Evolutionary conservation across 805 yeast species (phyloP), one percentile per base, ranked within the genome.

Genomic region (Saccharomycopsis selenospora): DNA sequence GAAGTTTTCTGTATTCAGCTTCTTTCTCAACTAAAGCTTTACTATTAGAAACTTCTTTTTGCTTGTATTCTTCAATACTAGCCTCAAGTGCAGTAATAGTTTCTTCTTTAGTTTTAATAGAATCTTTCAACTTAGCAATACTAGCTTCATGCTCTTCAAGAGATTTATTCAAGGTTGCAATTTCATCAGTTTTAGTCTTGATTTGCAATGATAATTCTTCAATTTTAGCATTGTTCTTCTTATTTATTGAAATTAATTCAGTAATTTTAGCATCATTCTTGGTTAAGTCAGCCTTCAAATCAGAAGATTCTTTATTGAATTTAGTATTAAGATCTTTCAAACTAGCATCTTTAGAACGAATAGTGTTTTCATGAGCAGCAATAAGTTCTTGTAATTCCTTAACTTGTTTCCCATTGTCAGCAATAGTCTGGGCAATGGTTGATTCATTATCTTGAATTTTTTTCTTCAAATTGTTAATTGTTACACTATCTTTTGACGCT

Each of bases 181-280:
- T 28, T 28, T 42, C 45, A 8, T 42, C 45, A 17, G 10, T 27
- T 42, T 42, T 42, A 10, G 7, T 20, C 10, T 33, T 33, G n/a
- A 33, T 33, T 14, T 33, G 10, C 6, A 33, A 33, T 4, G 4
- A 14, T 14, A 33, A 20, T 6, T 33, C 18, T 6, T 33, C 38
- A 33, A 33, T 33, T 33, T 33, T 33, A 14, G 17, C 18, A 33
- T 33, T 20, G 17, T 33, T 33, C 17, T 33, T 4, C 38, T 33
- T 33, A 14, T 17, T 5, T 6, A 20, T 20, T 14, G 38, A 33
- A 6, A 14, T 38, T 10, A 51, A 47, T 10, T 24, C 14, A 20
- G 36, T 55, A 20, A 56, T 40, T 17, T 51, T 47, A 2, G 48
- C 42, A 3, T 48, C 49, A 14, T 47, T 42, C 14, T 43, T 49